A percentile compares a stretch with the other conserved stretches of the same genome.
Evolutionary conservation across 2,329 filamentous ascomycete genomes (phyloP).

Genomic region (Colletotrichum zoysiae): DNA sequence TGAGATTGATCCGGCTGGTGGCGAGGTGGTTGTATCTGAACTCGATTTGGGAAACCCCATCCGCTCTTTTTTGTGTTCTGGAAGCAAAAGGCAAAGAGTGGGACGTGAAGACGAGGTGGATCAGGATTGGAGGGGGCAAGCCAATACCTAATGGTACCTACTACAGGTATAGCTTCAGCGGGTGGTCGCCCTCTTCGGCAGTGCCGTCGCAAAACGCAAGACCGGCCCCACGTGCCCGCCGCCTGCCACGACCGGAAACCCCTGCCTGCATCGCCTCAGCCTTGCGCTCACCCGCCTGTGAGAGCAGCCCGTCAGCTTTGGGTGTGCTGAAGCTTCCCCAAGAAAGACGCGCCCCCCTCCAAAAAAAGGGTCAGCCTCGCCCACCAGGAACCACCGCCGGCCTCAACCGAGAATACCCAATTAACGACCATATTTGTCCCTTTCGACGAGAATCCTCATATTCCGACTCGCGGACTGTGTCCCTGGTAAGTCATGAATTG

Average conservation of each 20-base stretch:
- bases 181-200: background rate
- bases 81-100: slow-evolving; percentile 7
- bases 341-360: slow-evolving; percentile 3
- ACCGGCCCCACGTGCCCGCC: slow-evolving; percentile 32
- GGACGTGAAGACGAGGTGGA: background rate
- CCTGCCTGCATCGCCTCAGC: slow-evolving; percentile 42
- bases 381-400: slow-evolving; percentile 26
- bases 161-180: background rate
- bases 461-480: background rate
- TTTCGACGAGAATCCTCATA: background rate
- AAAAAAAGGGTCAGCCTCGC: slow-evolving; percentile 39
- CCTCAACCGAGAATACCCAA: slow-evolving; percentile 25
- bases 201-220: slow-evolving; percentile 21
- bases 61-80: slow-evolving; percentile 4
- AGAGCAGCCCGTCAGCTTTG: slow-evolving; percentile 18
- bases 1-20: background rate
- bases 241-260: slow-evolving; percentile 34
- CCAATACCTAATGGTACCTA: background rate
- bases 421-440: background rate
- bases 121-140: background rate
- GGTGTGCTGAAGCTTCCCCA: slow-evolving; percentile 22
- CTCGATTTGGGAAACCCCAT: background rate
- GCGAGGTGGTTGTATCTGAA: background rate
- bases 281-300: slow-evolving; percentile 34
- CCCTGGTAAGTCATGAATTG: background rate